Evolutionary conservation across 2,329 filamentous ascomycete genomes (phyloP), one percentile per base, ranked within the genome.

Genomic region (Parastagonospora nodorum): DNA sequence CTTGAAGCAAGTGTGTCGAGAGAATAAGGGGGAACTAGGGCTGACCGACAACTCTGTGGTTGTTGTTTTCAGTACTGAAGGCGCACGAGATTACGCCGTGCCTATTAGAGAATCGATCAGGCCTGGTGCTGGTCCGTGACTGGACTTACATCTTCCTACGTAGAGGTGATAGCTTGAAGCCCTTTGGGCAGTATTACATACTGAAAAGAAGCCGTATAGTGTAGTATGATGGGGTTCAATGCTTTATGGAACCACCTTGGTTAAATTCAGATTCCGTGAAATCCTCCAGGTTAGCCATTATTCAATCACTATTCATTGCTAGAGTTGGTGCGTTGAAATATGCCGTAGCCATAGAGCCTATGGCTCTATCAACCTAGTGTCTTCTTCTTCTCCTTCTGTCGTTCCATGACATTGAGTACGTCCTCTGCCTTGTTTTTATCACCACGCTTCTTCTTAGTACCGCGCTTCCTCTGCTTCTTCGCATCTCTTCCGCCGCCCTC

Each of bases 401-500:
- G 79, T 68, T 94, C 88, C 64, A 96, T 82, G 27, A 91, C 89
- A 50, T 84, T 84, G 79, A 96, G 77, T 46, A 96, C 90, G 78
- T 96, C 90, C 5, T 83, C 83, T 11, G 85, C 89, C 74, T 81
- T 93, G 67, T 97, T 90, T 51, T 76, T 86, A 70, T 92, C 88
- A 0, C 88, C 88, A 72, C 90, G 91, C 66, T 85, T 83, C 78
- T 90, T 92, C 79, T 89, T 89, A 0, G 82, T 78, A 0, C 85
- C 87, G 57, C 90, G 81, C 75, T 90, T 90, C 58, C 87, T 79
- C 75, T 88, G 86, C 36, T 78, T 67, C 58, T 88, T 83, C 75
- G 41, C 80, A 72, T 73, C 74, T 1, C 77, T 80, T 0, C 65
- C 75, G 1, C 67, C 71, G 0, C 78, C 80, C 0, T 70, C 76